Evolutionary conservation across 495 filamentous ascomycete species (phyloP), one percentile per base, ranked within the genome.

Genomic region (Pyronema omphalodes): DNA sequence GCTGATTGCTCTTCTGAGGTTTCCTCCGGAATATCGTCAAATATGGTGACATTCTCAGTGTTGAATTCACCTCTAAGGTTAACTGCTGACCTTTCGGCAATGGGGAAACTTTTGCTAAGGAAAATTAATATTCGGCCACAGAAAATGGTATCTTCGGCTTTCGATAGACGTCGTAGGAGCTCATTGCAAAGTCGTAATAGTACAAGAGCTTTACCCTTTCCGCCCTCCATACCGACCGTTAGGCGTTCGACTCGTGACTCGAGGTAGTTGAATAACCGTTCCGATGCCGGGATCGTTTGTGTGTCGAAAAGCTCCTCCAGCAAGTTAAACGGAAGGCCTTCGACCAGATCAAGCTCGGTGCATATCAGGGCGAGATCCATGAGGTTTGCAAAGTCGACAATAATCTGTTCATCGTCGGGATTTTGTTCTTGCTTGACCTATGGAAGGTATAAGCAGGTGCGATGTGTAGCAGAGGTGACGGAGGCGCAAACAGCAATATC

Each of bases 61-160:
- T 99, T 93, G 58, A 88, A 99, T 67, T 96, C 91, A 59, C 91
- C 91, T 29, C 93, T 79, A 46, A 95, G 75, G 60, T 99, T 99
- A 47, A 99, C 89, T 1, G 88, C 94, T 65, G 91, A 95, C 61
- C 84, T 89, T 69, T 99, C 91, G 23, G 88, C 88, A 0, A 96
- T 73, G 9, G 91, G 87, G 61, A 96, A 95, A 66, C 85, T 93
- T 67, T 96, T 91, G 67, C 94, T 96, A 54, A 96, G 77, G 63
- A 94, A 99, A 58, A 99, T 93, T 64, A 94, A 94, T 17, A 99
- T 88, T 44, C 89, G 76, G 37, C 91, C 91, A 66, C 88, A 95
- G 67, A 98, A 99, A 3, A 93, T 88, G 0, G 93, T 86, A 68
- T 99, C 93, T 62, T 95, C 87, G 3, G 91, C 87, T 45, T 93